Base-by-base conservation (phyloP, 2,329 filamentous ascomycete genomes). In the Colletotrichum neosansevieriae region DNA sequence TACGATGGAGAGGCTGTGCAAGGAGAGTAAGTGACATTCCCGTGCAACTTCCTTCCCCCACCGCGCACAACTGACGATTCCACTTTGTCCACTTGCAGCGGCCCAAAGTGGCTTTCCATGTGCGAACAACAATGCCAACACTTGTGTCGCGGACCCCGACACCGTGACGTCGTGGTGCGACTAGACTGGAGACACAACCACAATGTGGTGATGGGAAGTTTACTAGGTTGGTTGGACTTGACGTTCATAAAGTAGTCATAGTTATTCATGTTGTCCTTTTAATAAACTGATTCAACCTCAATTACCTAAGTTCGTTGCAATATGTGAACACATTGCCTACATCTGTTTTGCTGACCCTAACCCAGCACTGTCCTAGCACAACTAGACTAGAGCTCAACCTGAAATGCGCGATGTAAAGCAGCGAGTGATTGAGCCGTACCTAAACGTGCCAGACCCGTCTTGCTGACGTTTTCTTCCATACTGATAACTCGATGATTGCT, bases 121-220 rank as follows among this genome's bases (percentile, higher is more conserved):
- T 49, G 29, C 29, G 6, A 4, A 10, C 44, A n/a, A 59, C 29
- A 49, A 38, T 19, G 12, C 42, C 6, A 1, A 15, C 5, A 49
- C 29, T 17, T 59, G 57, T 32, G n/a, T 7, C 3, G 57, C 57
- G 7, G 57, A 59, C 10, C 42, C n/a, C 3, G 29, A 59, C 7
- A 4, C 29, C 3, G 57, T 59, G 10, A 21, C 29, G 10, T 59
- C 57, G 17, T 59, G 29, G n/a, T 59, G 57, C 29, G 57, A 59
- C 10, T 49, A 49, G 21, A 19, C 13, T 45, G 13, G 42, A 45
- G 13, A 6, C 15, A 45, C 6, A n/a, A n/a, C 7, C 19, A n/a
- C 7, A 6, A 10, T 45, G 15, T 45, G 2, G 2, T 15, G 5
- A 45, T 19, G 17, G 42, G 17, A 45, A 45, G 42, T 45, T 45